These are phyloP conservation scores for Sclerospora graminicola DNA, from an alignment of 352 stramenopile genomes.

Conservation along the genomic window DNA sequence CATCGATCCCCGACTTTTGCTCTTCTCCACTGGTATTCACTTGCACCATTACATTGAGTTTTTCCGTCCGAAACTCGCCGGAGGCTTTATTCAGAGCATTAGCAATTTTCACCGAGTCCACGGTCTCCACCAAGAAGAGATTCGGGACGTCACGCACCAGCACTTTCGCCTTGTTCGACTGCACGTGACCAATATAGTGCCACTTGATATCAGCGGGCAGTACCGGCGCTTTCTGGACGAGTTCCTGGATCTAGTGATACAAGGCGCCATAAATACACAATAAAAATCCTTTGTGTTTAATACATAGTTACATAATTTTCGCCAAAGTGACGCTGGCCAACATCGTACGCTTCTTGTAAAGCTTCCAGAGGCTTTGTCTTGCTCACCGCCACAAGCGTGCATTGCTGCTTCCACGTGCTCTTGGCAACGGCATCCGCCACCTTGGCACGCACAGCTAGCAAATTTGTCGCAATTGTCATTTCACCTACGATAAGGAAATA, in stretches of 20 bases:
- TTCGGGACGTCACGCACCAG: constrained; percentile 88
- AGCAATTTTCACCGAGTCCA: constrained; percentile 94
- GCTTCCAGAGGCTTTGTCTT: constrained; percentile 91
- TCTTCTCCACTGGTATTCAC: constrained; percentile 98
- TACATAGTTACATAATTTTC: constrained; percentile 92
- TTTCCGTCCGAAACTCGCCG: constrained; percentile 43
- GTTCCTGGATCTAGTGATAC: constrained; percentile 83
- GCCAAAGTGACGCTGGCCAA: constrained; percentile 91
- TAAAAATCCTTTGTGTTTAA: neutral
- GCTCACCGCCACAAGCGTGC: constrained; percentile 88
- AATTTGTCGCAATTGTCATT: constrained; percentile 45
- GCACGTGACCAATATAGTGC: constrained; percentile 98
- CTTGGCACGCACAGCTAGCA: constrained; percentile 47
- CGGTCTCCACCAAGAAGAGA: constrained; percentile 93
- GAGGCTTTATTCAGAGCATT: constrained; percentile 90
- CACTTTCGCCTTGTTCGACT: constrained; percentile 96
- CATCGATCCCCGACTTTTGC: constrained; percentile 91
- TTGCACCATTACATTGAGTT: constrained; percentile 94
- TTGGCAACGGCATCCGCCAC: constrained; percentile 46
- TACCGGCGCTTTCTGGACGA: constrained; percentile 89
- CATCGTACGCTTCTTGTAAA: constrained; percentile 84
- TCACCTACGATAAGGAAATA: too few relatives aligned
- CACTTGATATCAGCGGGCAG: constrained; percentile 89
- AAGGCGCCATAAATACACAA: neutral
- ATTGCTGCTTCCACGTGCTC: constrained; percentile 46